phyloP scores from a whole-genome alignment of 1,139 yeast species.

The Pichia sp. region DNA sequence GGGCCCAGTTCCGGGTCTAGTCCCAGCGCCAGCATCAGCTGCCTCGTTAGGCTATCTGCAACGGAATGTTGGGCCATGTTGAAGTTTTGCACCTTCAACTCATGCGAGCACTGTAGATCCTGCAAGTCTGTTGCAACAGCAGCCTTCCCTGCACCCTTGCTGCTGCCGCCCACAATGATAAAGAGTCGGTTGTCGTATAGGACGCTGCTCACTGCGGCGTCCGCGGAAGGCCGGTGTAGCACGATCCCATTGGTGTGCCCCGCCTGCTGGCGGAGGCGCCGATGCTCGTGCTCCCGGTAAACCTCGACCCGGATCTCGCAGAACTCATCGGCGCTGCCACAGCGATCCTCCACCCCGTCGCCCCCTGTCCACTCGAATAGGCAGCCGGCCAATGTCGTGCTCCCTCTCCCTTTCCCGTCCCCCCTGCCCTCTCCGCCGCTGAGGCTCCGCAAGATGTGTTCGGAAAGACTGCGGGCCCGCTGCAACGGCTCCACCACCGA shows the following conservation, averaged over 20 bases:
- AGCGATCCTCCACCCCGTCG: not conserved
- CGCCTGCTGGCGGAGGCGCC: not conserved
- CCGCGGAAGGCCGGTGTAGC: not conserved
- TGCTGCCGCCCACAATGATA: not conserved
- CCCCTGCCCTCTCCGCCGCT: not conserved
- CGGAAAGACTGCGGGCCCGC: not conserved
- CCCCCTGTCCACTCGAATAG: slow-evolving; percentile 5
- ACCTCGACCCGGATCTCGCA: not conserved
- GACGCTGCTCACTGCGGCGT: not conserved
- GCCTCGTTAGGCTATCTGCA: not conserved
- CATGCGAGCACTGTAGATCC: not conserved
- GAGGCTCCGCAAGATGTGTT: not conserved
- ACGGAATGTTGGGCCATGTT: not conserved
- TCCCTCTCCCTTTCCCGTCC: not conserved
- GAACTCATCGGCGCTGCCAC: not conserved
- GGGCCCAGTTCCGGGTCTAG: too few relatives aligned
- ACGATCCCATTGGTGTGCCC: not conserved
- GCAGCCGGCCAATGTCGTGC: slow-evolving; percentile 8
- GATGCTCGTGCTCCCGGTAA: not conserved
- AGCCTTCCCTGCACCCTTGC: not conserved
- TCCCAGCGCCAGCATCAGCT: too few relatives aligned
- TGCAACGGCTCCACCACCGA: not conserved
- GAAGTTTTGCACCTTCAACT: not conserved
- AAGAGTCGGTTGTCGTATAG: slow-evolving; percentile 1
- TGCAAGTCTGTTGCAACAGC: too few relatives aligned